Conservation (phyloP, 139 green algal genomes). For the Diplosphaera chodatii region DNA sequence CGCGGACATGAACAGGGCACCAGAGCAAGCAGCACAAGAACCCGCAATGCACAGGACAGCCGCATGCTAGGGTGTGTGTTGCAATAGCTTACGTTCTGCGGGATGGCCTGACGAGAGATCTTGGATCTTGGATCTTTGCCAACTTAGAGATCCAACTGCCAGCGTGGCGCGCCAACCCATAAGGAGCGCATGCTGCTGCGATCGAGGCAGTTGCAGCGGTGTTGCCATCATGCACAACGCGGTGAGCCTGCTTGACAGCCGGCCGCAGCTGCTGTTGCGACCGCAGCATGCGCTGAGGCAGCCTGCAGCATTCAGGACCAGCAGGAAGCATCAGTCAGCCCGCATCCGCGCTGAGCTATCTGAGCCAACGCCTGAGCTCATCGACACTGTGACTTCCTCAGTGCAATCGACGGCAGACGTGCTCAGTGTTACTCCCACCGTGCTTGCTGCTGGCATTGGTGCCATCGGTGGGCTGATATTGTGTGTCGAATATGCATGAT, state of each 20-base stretch:
- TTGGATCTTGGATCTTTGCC: too few relatives aligned
- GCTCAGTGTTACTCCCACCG: background rate
- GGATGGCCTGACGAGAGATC: too few relatives aligned
- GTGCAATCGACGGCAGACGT: background rate
- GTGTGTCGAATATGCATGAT: background rate
- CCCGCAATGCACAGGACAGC: too few relatives aligned
- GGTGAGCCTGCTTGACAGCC: background rate
- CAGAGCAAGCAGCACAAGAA: too few relatives aligned
- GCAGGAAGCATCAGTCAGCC: too few relatives aligned
- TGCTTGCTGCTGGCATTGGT: background rate
- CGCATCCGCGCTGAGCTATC: background rate
- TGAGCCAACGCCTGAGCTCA: background rate
- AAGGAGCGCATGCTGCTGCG: too few relatives aligned
- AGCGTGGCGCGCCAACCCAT: too few relatives aligned
- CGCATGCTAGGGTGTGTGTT: too few relatives aligned
- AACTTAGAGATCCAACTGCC: too few relatives aligned
- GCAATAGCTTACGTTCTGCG: too few relatives aligned
- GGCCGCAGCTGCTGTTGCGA: background rate
- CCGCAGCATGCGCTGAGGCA: background rate
- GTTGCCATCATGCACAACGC: too few relatives aligned
- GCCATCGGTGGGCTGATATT: background rate
- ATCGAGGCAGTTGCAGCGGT: too few relatives aligned
- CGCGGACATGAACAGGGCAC: background rate
- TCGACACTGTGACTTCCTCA: background rate
- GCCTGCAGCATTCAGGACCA: background rate